Conservation (phyloP, 441 rosid genomes). For the Jatropha multifida region DNA sequence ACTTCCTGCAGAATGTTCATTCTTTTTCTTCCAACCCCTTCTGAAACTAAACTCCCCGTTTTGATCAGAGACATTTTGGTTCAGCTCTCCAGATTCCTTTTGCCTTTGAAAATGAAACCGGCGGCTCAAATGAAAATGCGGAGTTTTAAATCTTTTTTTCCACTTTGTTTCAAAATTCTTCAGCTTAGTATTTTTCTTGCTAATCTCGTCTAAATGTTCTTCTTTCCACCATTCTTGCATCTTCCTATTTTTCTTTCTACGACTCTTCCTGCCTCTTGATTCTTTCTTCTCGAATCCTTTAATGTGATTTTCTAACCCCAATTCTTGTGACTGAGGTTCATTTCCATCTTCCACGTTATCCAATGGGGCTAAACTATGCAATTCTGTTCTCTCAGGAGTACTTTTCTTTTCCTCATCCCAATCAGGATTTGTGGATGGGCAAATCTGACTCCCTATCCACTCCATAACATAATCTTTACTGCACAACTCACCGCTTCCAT, state of each 20-base stretch:
- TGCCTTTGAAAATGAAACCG: conserved; percentile 39
- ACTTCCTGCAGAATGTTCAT: conserved; percentile 49
- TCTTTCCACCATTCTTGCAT: conserved; percentile 99
- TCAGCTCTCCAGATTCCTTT: conserved; percentile 42
- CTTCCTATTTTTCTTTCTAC: conserved; percentile 58
- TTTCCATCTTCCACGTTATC: conserved; percentile 45
- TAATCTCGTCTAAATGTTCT: conserved; percentile 71
- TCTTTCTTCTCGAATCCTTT: conserved; percentile 44
- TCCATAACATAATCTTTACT: conserved; percentile 95
- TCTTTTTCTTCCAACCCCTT: conserved; percentile 75
- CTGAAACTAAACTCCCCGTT: conserved; percentile 91
- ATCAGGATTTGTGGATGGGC: conserved; percentile 62
- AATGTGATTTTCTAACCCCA: conserved; percentile 34
- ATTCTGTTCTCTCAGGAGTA: conserved; percentile 40
- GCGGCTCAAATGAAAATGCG: conserved; percentile 49
- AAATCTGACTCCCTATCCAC: conserved; percentile 97
- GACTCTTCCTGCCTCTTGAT: conserved; percentile 35
- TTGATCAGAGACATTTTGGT: conserved; percentile 33
- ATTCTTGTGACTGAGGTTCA: conserved; percentile 35
- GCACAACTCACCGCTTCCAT: conserved; percentile 86
- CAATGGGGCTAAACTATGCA: conserved; percentile 38
- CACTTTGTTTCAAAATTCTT: conserved; percentile 48
- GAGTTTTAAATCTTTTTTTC: conserved; percentile 60
- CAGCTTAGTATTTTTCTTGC: conserved; percentile 40
- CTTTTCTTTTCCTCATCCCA: conserved; percentile 77